A percentile compares a stretch with the other conserved stretches of the same genome.
These are phyloP conservation scores for Lachnellula suecica DNA, from an alignment of 2,329 filamentous ascomycete species.

Conservation along the genomic window DNA sequence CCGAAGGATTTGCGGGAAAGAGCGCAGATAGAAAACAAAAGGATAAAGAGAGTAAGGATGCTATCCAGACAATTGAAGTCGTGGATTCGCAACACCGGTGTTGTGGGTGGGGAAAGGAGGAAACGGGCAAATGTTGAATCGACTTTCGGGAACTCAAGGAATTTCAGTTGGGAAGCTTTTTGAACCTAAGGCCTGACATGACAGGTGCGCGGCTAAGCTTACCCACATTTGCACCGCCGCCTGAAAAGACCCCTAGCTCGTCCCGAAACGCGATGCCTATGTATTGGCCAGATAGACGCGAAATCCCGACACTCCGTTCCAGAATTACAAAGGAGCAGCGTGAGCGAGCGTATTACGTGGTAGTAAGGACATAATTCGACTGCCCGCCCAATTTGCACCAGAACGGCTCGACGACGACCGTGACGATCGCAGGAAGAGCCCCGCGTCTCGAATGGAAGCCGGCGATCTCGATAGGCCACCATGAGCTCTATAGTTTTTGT, in stretches of 20 bases:
- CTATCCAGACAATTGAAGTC: slow-evolving; percentile 26
- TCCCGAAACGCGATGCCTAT: no score
- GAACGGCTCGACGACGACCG: background rate
- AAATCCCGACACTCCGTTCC: no score
- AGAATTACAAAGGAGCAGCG: no score
- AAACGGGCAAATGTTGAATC: slow-evolving; percentile 2
- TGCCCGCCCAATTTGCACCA: background rate
- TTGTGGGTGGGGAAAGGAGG: slow-evolving; percentile 12
- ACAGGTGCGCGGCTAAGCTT: no score
- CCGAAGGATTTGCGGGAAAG: slow-evolving; percentile 27
- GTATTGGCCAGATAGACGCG: slow-evolving; percentile 9
- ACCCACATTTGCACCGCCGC: background rate
- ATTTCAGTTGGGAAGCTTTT: slow-evolving; percentile 12
- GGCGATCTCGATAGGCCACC: slow-evolving; percentile 42
- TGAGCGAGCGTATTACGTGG: background rate
- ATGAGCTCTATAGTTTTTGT: slow-evolving; percentile 97
- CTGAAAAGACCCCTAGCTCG: background rate
- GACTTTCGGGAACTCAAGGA: slow-evolving; percentile 17
- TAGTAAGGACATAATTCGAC: background rate
- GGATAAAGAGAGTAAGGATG: slow-evolving; percentile 13
- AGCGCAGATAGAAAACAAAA: slow-evolving; percentile 18
- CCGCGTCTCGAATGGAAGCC: slow-evolving; percentile 9
- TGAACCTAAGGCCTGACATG: no score
- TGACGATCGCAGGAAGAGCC: background rate
- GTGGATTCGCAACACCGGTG: slow-evolving; percentile 21